These are phyloP conservation scores for Zangia roseola DNA, from an alignment of 768 basidiomycete genomes.

Conservation along the genomic window DNA sequence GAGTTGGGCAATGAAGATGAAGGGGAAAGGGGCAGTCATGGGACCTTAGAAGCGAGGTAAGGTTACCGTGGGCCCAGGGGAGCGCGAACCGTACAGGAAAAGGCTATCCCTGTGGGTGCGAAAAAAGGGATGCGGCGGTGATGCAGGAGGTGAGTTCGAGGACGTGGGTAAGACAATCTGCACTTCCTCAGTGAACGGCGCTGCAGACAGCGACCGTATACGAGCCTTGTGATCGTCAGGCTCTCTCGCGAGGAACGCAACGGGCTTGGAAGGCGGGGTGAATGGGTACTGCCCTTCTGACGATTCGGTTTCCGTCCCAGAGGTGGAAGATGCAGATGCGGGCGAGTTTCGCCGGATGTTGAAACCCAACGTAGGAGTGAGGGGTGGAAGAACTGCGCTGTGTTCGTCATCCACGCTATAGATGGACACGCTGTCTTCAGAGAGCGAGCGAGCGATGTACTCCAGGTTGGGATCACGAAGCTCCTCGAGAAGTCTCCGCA, in stretches of 20 bases:
- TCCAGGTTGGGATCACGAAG: constrained; percentile 13
- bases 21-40: background rate
- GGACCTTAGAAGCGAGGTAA: constrained; percentile 3
- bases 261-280: background rate
- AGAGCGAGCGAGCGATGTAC: background rate
- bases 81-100: background rate
- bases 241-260: background rate
- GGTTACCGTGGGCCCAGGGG: background rate
- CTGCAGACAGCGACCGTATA: background rate
- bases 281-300: constrained; percentile 6
- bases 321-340: background rate
- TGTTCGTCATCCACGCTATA: background rate
- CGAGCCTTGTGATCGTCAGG: background rate
- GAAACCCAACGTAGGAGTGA: too few relatives aligned
- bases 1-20: constrained; percentile 6
- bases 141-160: background rate
- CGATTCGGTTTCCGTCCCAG: background rate
- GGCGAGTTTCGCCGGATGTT: background rate
- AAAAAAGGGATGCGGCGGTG: constrained; percentile 3
- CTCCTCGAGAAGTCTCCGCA: constrained; percentile 11
- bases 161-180: background rate
- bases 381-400: background rate
- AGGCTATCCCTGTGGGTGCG: constrained; percentile 2
- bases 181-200: background rate
- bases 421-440: constrained; percentile 8